Evolutionary conservation across 73 alveolate genomes (phyloP).

Genomic region (Paraurostyla sp.): DNA sequence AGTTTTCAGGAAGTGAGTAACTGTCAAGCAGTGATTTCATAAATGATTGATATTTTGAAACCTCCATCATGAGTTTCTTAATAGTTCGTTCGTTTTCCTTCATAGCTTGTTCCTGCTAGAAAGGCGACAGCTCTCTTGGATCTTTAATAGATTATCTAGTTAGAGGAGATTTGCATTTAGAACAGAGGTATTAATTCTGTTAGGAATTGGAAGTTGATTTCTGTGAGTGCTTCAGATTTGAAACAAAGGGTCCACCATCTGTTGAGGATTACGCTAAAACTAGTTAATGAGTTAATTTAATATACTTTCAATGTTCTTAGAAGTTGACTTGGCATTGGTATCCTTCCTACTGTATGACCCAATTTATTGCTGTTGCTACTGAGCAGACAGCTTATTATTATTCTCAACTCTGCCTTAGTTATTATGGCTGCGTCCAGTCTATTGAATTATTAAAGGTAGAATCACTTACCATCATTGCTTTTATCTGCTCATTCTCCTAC

Average conservation of each 20-base stretch:
- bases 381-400: no score
- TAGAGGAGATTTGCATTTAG: not conserved
- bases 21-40: constrained; percentile 22
- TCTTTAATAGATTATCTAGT: not conserved
- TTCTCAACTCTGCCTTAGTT: not conserved
- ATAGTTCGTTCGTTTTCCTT: constrained; percentile 59
- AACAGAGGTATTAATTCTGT: not conserved
- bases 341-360: constrained; percentile 35
- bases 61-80: constrained; percentile 53
- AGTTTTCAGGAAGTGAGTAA: constrained; percentile 55
- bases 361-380: no score
- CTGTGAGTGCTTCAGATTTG: not conserved
- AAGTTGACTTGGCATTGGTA: constrained; percentile 29
- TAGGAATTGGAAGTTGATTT: not conserved
- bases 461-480: constrained; percentile 19
- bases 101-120: constrained; percentile 31
- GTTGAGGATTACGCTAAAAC: not conserved
- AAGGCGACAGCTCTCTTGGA: constrained; percentile 16
- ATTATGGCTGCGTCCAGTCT: not conserved
- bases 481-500: constrained; percentile 11
- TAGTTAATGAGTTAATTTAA: not conserved
- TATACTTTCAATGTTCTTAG: constrained; percentile 15
- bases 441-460: not conserved
- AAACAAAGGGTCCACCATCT: not conserved
- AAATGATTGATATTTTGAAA: not conserved